Evolutionary conservation across 2,329 filamentous ascomycete genomes (phyloP).

Genomic region (Aspergillus clavatus): DNA sequence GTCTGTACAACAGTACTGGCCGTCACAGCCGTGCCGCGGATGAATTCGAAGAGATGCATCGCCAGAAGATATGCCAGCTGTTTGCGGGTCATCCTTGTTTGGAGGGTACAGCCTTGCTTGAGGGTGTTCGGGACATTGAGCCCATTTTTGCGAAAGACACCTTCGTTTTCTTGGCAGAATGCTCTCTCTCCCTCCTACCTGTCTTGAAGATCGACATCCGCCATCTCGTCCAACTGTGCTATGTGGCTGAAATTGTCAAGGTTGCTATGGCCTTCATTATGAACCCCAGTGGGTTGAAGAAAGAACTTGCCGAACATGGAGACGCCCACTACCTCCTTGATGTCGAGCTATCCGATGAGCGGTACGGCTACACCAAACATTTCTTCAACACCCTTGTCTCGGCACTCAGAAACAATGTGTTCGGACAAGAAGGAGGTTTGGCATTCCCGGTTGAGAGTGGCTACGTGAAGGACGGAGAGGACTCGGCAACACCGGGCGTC

Average conservation of each 20-base stretch:
- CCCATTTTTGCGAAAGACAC: conserved; percentile 37
- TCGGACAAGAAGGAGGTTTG: conserved; percentile 31
- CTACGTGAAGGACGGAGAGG: conserved; percentile 35
- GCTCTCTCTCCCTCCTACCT: conserved; percentile 64
- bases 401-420: conserved; percentile 34
- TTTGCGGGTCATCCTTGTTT: conserved; percentile 57
- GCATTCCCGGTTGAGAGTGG: conserved; percentile 35
- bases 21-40: conserved; percentile 53
- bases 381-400: conserved; percentile 38
- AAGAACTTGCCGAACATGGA: conserved; percentile 28
- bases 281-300: conserved; percentile 34
- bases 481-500: conserved; percentile 28
- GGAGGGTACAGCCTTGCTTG: conserved; percentile 29
- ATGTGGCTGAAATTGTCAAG: conserved; percentile 85
- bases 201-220: conserved; percentile 68
- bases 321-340: conserved; percentile 24
- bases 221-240: conserved; percentile 79
- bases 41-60: conserved; percentile 64
- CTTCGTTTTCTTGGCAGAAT: conserved; percentile 68
- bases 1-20: conserved; percentile 56
- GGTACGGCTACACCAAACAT: conserved; percentile 26
- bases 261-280: conserved; percentile 57
- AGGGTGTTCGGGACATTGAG: conserved; percentile 36
- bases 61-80: conserved; percentile 69
- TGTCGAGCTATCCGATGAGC: conserved; percentile 25